Evolutionary conservation across 176 grass and related monocot species (phyloP).

Genomic region (Raddia distichophylla): DNA sequence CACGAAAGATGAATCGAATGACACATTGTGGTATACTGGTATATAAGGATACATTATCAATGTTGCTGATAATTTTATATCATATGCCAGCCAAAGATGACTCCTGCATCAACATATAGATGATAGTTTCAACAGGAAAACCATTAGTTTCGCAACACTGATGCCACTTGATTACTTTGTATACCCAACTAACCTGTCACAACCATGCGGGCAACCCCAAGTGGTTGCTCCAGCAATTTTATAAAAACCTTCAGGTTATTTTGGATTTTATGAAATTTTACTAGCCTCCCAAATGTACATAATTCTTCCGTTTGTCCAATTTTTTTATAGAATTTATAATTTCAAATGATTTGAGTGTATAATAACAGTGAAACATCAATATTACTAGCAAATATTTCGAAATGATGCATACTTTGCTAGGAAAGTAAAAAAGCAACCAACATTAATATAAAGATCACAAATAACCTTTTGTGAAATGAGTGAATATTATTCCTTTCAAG

Average conservation of each 20-base stretch:
- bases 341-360: conserved; percentile 14
- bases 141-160: conserved; percentile 18
- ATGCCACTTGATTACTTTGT: conserved; percentile 17
- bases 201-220: not conserved
- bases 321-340: not conserved
- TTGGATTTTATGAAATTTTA: conserved; percentile 22
- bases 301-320: not conserved
- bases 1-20: not conserved
- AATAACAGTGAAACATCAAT: conserved; percentile 25
- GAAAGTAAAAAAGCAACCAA: conserved; percentile 11
- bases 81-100: not conserved
- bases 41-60: not conserved
- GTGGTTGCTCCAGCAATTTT: not conserved
- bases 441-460: not conserved
- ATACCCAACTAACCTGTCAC: not conserved
- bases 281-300: not conserved
- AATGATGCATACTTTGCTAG: conserved; percentile 18
- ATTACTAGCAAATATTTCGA: conserved; percentile 1
- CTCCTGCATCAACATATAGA: conserved; percentile 31
- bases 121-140: conserved; percentile 3
- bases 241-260: not conserved
- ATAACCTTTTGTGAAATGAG: conserved; percentile 17
- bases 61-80: not conserved
- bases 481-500: not conserved
- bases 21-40: not conserved